Evolutionary conservation across 192 early-diverging fungal genomes (phyloP).

Genomic region (Podila verticillata): DNA sequence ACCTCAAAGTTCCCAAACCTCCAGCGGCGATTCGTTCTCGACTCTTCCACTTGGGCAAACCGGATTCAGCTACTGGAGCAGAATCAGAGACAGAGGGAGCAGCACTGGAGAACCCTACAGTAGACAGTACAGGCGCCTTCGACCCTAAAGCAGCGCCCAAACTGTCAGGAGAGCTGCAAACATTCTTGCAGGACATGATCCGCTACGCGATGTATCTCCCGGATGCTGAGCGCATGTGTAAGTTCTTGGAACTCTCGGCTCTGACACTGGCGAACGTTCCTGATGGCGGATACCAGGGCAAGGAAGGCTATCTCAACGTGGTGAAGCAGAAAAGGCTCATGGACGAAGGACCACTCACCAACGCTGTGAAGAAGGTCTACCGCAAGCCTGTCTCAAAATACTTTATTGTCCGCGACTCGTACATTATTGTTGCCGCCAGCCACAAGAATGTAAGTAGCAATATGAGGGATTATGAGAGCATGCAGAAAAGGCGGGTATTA

Average conservation of each 20-base stretch:
- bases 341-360: constrained; percentile 59
- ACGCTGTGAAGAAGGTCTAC: constrained; percentile 42
- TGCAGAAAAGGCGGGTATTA: too few relatives aligned
- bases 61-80: not conserved
- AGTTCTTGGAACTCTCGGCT: constrained; percentile 61
- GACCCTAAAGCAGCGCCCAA: constrained; percentile 40
- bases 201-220: constrained; percentile 46
- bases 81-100: not conserved
- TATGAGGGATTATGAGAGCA: too few relatives aligned
- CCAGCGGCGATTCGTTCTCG: constrained; percentile 38
- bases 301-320: constrained; percentile 71
- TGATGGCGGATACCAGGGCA: constrained; percentile 64
- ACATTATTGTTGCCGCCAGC: constrained; percentile 54
- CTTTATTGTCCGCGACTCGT: constrained; percentile 76
- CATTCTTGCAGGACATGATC: constrained; percentile 52
- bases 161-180: constrained; percentile 36
- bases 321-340: constrained; percentile 55
- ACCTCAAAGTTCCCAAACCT: constrained; percentile 39
- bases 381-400: constrained; percentile 67
- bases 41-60: constrained; percentile 9
- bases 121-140: constrained; percentile 13
- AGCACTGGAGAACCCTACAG: not conserved
- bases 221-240: constrained; percentile 57
- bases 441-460: constrained; percentile 52
- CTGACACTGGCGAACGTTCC: constrained; percentile 51